Evolutionary conservation across 2,329 filamentous ascomycete genomes (phyloP), one percentile per base, ranked within the genome.

Genomic region (Aspergillus intermedius): DNA sequence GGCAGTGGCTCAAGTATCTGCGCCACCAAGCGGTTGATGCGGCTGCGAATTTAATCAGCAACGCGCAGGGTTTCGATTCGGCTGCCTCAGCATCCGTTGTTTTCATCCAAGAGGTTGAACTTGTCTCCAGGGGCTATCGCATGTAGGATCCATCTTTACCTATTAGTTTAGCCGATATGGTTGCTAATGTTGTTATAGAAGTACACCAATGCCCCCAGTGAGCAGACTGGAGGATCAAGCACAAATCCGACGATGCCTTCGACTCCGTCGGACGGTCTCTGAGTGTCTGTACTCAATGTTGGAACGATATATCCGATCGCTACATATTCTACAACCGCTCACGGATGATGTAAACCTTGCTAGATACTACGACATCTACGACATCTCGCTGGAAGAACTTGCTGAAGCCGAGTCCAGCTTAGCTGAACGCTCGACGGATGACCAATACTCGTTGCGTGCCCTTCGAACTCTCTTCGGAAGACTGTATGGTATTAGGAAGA

Each of bases 91-190:
- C 88, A 28, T 86, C 88, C 2, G 75, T 95, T 48, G 83, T 86
- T 34, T 79, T 95, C 51, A 85, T 96, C 53, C 91, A 95, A 66
- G 91, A 96, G 70, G 90, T 96, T n/a, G 91, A 96, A 71, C 77
- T 96, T 28, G 90, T 96, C 22, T 94, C 91, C 25, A 82, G 91
- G 58, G 91, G 91, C 19, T 96, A 95, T 68, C 80, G 88, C 70
- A 77, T 95, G 83, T 89, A 70, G 67, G 83, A 73, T 44, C 42
- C 15, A 15, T 17, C 7, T n/a, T 44, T 13, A 5, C 8, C 15
- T 22, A 6, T 17, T 19, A 42, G 7, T 10, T 9, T 41, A 44
- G 22, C 42, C 42, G 47, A 48, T 44, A 48, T 49, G 43, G 50
- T 19, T 13, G 47, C 54, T 61, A 53, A 58, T 53, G 56, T 60